Conservation (phyloP, 2,329 filamentous ascomycete genomes). For the Botrytis medusae region DNA sequence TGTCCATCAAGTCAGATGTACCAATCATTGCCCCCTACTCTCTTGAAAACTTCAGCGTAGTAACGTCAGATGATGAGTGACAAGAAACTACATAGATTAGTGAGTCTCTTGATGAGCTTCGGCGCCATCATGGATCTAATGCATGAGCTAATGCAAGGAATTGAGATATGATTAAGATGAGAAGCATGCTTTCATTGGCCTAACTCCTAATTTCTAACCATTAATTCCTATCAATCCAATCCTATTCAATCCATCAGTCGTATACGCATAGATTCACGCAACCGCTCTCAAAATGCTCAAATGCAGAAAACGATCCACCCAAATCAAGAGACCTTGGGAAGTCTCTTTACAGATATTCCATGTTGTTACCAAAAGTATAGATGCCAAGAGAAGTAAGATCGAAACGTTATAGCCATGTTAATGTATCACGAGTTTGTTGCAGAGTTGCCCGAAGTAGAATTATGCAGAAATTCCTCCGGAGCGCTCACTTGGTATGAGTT, state of each 20-base stretch:
- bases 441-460: neutral
- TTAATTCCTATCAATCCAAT: neutral
- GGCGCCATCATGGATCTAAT: neutral
- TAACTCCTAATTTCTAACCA: slow-evolving; percentile 10
- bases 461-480: slow-evolving; percentile 13
- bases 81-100: neutral
- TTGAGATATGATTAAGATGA: neutral
- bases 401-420: neutral
- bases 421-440: neutral
- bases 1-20: neutral
- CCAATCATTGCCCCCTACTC: neutral
- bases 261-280: slow-evolving; percentile 22
- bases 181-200: slow-evolving; percentile 16
- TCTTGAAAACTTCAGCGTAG: neutral
- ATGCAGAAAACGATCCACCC: neutral
- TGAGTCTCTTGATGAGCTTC: neutral
- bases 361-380: slow-evolving; percentile 4
- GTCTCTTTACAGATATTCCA: neutral
- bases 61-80: neutral
- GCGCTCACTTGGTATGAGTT: slow-evolving; percentile 59
- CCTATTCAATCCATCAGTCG: slow-evolving; percentile 13
- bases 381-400: neutral
- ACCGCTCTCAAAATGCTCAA: slow-evolving; percentile 10
- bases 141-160: neutral
- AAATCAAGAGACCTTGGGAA: neutral